A percentile compares a stretch with the other conserved stretches of the same genome.
These are phyloP conservation scores for Thalassiosira hispida DNA, from an alignment of 352 stramenopile genomes.

Conservation along the genomic window DNA sequence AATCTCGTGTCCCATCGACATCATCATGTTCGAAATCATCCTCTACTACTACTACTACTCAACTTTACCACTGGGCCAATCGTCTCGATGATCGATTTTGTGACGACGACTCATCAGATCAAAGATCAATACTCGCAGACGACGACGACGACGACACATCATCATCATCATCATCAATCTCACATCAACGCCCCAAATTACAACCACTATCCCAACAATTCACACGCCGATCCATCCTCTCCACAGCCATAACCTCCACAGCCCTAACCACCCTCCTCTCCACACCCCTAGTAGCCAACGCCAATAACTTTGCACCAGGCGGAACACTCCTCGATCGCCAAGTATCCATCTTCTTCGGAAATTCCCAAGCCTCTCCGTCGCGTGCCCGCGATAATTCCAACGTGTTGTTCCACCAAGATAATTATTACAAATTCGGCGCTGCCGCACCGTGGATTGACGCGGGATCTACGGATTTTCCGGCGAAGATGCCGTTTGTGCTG, in stretches of 20 bases:
- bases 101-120: too few relatives aligned
- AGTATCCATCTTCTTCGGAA: constrained; percentile 63
- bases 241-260: constrained; percentile 11
- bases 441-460: constrained; percentile 68
- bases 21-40: not conserved
- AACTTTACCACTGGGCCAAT: constrained; percentile 32
- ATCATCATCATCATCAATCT: not conserved
- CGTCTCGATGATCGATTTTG: constrained; percentile 13
- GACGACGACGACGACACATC: not conserved
- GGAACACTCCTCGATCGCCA: constrained; percentile 75
- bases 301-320: constrained; percentile 67
- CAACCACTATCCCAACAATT: not conserved
- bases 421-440: constrained; percentile 81
- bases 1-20: not conserved
- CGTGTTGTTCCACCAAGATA: constrained; percentile 71
- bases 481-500: constrained; percentile 75
- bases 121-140: not conserved
- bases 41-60: constrained; percentile 7
- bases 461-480: constrained; percentile 69
- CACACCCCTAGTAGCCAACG: constrained; percentile 12
- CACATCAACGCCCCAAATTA: not conserved
- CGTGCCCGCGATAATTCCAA: constrained; percentile 76
- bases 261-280: constrained; percentile 24
- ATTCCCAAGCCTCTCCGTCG: constrained; percentile 59
- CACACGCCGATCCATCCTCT: constrained; percentile 36